Evolutionary conservation across 2,329 filamentous ascomycete genomes (phyloP), one percentile per base, ranked within the genome.

Genomic region (Alternaria metachromatica): DNA sequence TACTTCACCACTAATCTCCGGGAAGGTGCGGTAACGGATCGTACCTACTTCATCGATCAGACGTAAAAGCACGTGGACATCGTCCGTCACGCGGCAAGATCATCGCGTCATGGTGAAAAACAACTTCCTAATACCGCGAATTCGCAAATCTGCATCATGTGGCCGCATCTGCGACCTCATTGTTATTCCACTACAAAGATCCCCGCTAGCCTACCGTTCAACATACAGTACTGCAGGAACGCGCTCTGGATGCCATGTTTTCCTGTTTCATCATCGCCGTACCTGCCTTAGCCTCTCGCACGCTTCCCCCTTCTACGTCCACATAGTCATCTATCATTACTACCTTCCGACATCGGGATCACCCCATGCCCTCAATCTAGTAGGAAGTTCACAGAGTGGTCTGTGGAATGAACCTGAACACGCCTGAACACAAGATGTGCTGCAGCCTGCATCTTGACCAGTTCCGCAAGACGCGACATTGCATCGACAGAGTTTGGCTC

Each of bases 261-360:
- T 46, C 54, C 49, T 33, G 53, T 41, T 44, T 54, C 56, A 33
- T 49, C 43, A 44, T 59, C 23, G 43, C n/a, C 45, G 60, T 65
- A 65, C 63, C 60, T 65, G 63, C 63, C 50, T 63, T 60, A 63
- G 60, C 53, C 43, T 48, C 25, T 18, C n/a, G 18, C 26, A 37
- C 46, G 49, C 12, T 21, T 33, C 54, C 23, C 25, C 21, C 21
- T 18, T 43, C 48, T 48, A 9, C 37, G 37, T 23, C 10, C 23
- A 30, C 10, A 23, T 26, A n/a, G 33, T 48, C 48, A 54, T 33
- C 9, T 8, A 21, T n/a, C 41, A 2, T 41, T 18, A 25, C 21
- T 30, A 45, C 26, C 11, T n/a, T 13, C 37, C n/a, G 54, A 55
- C 30, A 23, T 49, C 55, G 55, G 28, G 10, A 45, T 26, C 6